Evolutionary conservation across 495 filamentous ascomycete genomes (phyloP).

Genomic region (Aspergillus affinis): DNA sequence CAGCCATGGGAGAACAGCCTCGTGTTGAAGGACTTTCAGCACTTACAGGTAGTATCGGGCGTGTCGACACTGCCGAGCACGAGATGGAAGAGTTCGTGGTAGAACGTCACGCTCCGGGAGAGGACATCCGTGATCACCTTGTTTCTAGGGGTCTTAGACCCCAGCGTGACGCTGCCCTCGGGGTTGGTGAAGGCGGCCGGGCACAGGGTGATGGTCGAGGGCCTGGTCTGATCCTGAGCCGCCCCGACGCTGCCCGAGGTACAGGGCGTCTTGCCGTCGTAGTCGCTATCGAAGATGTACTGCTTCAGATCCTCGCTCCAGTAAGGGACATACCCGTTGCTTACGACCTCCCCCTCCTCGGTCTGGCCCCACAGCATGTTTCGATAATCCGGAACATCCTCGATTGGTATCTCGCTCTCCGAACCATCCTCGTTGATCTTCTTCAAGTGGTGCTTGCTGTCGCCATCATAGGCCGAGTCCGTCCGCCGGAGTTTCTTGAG

Average conservation of each 20-base stretch:
- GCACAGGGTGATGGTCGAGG: not conserved
- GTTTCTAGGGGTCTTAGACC: not conserved
- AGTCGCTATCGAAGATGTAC: not conserved
- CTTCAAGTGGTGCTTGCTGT: not conserved
- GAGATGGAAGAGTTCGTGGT: constrained; percentile 2
- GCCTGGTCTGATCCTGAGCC: not conserved
- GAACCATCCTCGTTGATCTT: not conserved
- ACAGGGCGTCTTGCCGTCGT: not conserved
- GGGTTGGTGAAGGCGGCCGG: not conserved
- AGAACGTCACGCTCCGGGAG: not conserved
- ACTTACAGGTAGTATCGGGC: constrained; percentile 1
- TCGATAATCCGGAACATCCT: not conserved
- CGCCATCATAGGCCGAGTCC: not conserved
- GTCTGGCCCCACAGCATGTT: not conserved
- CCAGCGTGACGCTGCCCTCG: no score
- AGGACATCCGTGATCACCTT: not conserved
- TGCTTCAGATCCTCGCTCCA: not conserved
- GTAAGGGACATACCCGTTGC: not conserved
- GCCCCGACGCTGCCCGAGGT: not conserved
- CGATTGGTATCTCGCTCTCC: not conserved
- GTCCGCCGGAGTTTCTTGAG: not conserved
- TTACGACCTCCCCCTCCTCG: not conserved
- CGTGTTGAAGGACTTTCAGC: not conserved
- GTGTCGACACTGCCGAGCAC: not conserved
- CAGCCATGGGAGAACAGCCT: not conserved